Evolutionary conservation across 2,329 filamentous ascomycete genomes (phyloP), one percentile per base, ranked within the genome.

Genomic region (Volutella citrinella): DNA sequence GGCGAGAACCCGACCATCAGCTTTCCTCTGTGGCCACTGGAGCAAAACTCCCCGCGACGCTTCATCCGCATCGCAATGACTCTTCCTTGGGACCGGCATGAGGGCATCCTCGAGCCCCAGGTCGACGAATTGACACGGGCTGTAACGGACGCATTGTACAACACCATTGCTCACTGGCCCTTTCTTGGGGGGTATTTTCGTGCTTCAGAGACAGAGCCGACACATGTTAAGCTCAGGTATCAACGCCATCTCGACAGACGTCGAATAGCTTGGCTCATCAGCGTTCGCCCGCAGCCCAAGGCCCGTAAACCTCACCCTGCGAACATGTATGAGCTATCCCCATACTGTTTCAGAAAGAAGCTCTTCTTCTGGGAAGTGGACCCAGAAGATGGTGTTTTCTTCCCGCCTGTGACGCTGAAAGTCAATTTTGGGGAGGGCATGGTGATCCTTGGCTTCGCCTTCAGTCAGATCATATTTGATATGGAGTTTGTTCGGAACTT

Each of bases 391-490:
- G 30, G 13, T 6, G 23, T 15, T 6, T 9, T 10, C 10, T 38
- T 38, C 11, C 19, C 31, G 4, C 45, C 45, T 7, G 32, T 50
- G 19, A 37, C 27, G 12, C 23, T 49, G 16, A 40, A 27, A 19
- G 13, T 38, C 25, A 34, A 24, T 5, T 23, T 47, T 13, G 12
- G 17, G 3, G 20, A 26, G 2, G 41, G 42, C 6, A 16, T 24
- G 8, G 6, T 49, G 9, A 24, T 47, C 20, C 21, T 51, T 16
- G 42, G 42, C 5, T 51, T 50, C 29, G 30, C 44, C 5, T 40
- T 51, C 20, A 42, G 40, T 19, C 30, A 45, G 18, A 27, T 26
- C 27, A 31, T 50, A 4, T 51, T 50, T 16, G 48, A 51, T n/a
- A 34, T 24, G 10, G 32, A 40, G 19, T 44, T 36, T 12, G 45